A percentile compares a stretch with the other conserved stretches of the same genome.
These are phyloP conservation scores for Pichia inconspicua DNA, from an alignment of 1,139 yeast genomes.

Conservation along the genomic window DNA sequence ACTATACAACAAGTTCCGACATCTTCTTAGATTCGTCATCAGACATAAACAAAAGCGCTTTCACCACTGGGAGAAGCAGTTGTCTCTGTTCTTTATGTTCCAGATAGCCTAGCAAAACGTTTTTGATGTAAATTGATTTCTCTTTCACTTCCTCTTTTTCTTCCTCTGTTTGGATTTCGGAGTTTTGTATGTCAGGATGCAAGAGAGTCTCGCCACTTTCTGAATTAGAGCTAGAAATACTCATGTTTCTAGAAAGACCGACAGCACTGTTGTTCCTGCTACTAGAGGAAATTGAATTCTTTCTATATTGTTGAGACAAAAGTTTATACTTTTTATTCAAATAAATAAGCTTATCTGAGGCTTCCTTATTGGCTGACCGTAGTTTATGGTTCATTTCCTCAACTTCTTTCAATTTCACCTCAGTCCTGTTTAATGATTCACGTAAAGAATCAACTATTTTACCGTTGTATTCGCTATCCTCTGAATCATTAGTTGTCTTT, in stretches of 20 bases:
- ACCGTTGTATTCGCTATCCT: constrained; percentile 12
- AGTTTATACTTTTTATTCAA: constrained; percentile 59
- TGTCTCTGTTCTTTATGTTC: constrained; percentile 90
- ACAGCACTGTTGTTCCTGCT: constrained; percentile 20
- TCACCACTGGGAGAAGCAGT: constrained; percentile 76
- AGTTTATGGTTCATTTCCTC: constrained; percentile 50
- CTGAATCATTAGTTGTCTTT: neutral
- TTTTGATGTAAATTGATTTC: constrained; percentile 72
- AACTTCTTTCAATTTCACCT: constrained; percentile 44
- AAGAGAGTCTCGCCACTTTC: neutral
- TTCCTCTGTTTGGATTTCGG: constrained; percentile 1
- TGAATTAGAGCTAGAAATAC: neutral
- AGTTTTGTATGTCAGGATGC: constrained; percentile 2
- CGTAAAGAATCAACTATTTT: constrained; percentile 44
- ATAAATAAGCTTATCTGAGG: constrained; percentile 56
- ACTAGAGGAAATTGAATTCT: constrained; percentile 22
- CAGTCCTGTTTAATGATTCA: constrained; percentile 43
- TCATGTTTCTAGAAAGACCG: neutral
- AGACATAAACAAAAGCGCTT: constrained; percentile 61
- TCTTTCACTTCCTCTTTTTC: constrained; percentile 28
- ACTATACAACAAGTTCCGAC: constrained; percentile 47
- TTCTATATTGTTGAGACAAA: constrained; percentile 49
- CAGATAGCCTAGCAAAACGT: constrained; percentile 78
- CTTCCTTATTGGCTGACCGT: constrained; percentile 61
- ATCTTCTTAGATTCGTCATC: constrained; percentile 68